Percentiles rank a stretch among this genome's conserved stretches.
Evolutionary conservation across 1,284 basidiomycete species (phyloP).

Genomic region (Ustilago bromivora): DNA sequence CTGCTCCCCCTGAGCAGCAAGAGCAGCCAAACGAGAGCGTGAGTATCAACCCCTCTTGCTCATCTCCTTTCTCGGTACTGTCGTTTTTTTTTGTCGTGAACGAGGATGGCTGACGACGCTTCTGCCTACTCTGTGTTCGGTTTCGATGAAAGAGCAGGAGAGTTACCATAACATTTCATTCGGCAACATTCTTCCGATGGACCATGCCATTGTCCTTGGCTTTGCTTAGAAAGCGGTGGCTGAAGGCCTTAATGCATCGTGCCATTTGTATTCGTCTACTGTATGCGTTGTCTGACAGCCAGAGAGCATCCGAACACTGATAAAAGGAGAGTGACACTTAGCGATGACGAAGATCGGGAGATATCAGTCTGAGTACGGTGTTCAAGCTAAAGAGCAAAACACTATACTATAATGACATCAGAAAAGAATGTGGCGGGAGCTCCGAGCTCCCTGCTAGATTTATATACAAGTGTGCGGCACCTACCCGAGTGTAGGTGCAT

Average conservation of each 20-base stretch:
- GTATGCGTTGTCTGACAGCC: not conserved
- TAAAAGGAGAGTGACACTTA: too few species aligned
- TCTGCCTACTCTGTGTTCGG: not conserved
- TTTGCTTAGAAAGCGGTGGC: conserved; percentile 2
- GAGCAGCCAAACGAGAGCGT: not conserved
- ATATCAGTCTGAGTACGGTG: too few species aligned
- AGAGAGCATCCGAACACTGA: not conserved
- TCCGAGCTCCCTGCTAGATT: too few species aligned
- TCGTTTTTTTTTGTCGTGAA: not conserved
- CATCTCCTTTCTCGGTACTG: too few species aligned
- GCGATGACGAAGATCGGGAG: too few species aligned
- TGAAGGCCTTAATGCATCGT: not conserved
- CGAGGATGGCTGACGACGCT: not conserved
- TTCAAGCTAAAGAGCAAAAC: too few species aligned
- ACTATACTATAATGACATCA: too few species aligned
- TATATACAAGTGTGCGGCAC: too few species aligned
- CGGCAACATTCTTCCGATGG: conserved; percentile 32
- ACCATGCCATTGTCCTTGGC: conserved; percentile 27
- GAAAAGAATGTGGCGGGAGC: too few species aligned
- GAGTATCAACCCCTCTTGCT: not conserved
- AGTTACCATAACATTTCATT: conserved; percentile 23
- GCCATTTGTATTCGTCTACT: not conserved
- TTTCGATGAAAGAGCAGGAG: conserved; percentile 8
- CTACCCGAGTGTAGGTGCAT: too few species aligned
- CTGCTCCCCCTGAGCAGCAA: not conserved